Percentiles rank a stretch among this genome's conserved stretches.
Conservation (phyloP, 1,284 basidiomycete species). For the Phaffia rhodozyma region DNA sequence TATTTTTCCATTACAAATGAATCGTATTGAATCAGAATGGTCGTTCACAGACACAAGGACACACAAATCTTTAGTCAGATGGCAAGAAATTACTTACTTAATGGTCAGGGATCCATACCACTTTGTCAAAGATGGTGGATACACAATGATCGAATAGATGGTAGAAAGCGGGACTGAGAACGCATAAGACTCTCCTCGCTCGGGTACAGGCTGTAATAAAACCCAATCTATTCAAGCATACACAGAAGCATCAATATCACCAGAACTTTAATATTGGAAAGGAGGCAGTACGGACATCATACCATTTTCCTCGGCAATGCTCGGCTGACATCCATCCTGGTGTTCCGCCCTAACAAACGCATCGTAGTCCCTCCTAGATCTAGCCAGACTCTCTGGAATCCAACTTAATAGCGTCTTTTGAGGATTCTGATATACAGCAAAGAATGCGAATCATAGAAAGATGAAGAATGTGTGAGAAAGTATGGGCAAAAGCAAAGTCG, state of each 20-base stretch:
- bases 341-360: conserved; percentile 8
- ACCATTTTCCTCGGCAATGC: conserved; percentile 26
- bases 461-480: not conserved
- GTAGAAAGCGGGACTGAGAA: conserved; percentile 83
- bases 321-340: conserved; percentile 21
- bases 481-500: not conserved
- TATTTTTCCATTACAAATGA: conserved; percentile 47
- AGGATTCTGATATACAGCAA: not conserved
- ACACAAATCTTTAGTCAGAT: conserved; percentile 3
- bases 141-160: conserved; percentile 79
- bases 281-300: not conserved
- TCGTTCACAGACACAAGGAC: conserved; percentile 21
- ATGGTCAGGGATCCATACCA: conserved; percentile 55
- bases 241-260: conserved; percentile 25
- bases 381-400: conserved; percentile 13
- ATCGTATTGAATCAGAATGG: not conserved
- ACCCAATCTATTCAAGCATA: conserved; percentile 36
- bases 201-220: conserved; percentile 59
- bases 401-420: conserved; percentile 7
- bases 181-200: conserved; percentile 75
- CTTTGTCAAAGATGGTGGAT: conserved; percentile 67
- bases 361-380: conserved; percentile 13
- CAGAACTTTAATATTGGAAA: not conserved
- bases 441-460: not conserved
- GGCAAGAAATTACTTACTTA: conserved; percentile 10